phyloP scores from a whole-genome alignment of 805 yeast genomes.

The Saturnispora zaruensis region DNA sequence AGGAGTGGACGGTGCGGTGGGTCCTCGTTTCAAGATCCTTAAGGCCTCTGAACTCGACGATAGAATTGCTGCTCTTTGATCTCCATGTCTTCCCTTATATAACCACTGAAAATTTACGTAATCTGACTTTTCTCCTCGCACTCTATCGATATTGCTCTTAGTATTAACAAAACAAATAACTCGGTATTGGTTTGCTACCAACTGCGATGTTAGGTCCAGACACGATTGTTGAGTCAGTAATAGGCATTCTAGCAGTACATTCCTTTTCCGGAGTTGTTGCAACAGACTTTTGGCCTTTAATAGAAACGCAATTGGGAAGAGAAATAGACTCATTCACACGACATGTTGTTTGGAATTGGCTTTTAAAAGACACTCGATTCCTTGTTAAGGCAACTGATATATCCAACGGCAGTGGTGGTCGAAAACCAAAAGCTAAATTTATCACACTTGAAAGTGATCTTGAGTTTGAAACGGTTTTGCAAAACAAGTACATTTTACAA shows the following conservation, averaged over 20 bases:
- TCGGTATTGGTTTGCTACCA: neutral
- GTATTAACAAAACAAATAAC: neutral
- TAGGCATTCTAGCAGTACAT: slow-evolving; percentile 31
- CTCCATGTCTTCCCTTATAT: neutral
- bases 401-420: neutral
- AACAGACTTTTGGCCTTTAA: slow-evolving; percentile 28
- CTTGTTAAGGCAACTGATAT: slow-evolving; percentile 10
- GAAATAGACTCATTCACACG: slow-evolving; percentile 27
- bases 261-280: slow-evolving; percentile 28
- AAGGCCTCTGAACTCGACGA: slow-evolving; percentile 91
- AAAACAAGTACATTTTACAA: slow-evolving; percentile 17
- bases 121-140: neutral
- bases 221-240: slow-evolving; percentile 24
- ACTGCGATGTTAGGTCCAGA: slow-evolving; percentile 26
- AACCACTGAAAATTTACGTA: neutral
- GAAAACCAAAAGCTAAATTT: neutral
- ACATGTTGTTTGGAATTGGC: slow-evolving; percentile 32
- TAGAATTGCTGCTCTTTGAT: slow-evolving; percentile 77
- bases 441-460: neutral
- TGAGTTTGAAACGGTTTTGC: neutral
- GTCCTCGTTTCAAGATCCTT: slow-evolving; percentile 84
- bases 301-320: slow-evolving; percentile 11
- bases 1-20: slow-evolving; percentile 68
- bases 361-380: slow-evolving; percentile 24
- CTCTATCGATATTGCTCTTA: neutral